Evolutionary conservation across 1,284 basidiomycete genomes (phyloP).

Genomic region (Ustilago nuda): DNA sequence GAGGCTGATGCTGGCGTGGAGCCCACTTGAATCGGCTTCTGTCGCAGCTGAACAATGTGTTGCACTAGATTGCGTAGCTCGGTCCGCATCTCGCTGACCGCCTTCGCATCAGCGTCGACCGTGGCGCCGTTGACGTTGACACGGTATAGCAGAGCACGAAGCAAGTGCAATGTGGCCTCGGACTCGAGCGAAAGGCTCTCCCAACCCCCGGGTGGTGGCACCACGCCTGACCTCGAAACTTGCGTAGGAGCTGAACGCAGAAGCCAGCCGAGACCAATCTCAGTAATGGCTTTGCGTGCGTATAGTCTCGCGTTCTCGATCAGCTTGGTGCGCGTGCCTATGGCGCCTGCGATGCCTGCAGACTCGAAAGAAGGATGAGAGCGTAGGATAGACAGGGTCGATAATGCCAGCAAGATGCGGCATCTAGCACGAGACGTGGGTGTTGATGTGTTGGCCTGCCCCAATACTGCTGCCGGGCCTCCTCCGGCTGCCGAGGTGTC

Average conservation of each 20-base stretch:
- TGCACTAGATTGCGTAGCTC: conserved; percentile 18
- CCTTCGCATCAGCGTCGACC: conserved; percentile 9
- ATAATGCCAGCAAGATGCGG: conserved; percentile 39
- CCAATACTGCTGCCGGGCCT: conserved; percentile 41
- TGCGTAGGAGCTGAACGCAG: conserved; percentile 29
- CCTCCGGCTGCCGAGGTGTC: conserved; percentile 35
- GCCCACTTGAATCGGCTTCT: conserved; percentile 28
- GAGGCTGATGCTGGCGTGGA: conserved; percentile 12
- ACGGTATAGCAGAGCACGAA: conserved; percentile 33
- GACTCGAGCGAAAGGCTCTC: conserved; percentile 48
- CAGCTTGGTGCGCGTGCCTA: conserved; percentile 39
- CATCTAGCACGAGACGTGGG: conserved; percentile 47
- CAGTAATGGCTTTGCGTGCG: conserved; percentile 49
- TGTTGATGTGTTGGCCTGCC: conserved; percentile 51
- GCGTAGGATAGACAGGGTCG: conserved; percentile 44
- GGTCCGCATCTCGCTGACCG: conserved; percentile 9
- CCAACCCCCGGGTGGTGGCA: conserved; percentile 46
- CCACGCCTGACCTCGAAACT: background rate
- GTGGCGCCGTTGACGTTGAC: conserved; percentile 9
- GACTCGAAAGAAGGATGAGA: conserved; percentile 37
- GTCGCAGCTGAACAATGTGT: conserved; percentile 30
- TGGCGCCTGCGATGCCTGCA: conserved; percentile 29
- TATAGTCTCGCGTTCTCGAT: conserved; percentile 56
- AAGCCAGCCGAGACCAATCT: conserved; percentile 52
- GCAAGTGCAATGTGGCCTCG: conserved; percentile 30